These are phyloP conservation scores for Lasiosphaeria ovina DNA, from an alignment of 495 filamentous ascomycete genomes.

Conservation along the genomic window DNA sequence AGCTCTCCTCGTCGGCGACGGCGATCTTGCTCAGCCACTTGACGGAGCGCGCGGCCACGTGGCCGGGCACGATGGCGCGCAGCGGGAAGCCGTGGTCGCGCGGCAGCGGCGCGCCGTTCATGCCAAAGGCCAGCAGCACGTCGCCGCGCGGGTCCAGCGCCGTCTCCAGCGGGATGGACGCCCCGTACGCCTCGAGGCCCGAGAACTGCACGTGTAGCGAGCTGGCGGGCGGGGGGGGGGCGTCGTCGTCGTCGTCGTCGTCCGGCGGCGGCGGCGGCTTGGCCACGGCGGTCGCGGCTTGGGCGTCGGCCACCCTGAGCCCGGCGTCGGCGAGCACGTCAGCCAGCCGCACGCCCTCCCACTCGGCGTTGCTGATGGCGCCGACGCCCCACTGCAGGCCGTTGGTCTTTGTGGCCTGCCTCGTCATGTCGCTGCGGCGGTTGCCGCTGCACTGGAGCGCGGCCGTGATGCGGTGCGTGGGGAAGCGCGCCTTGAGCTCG, in stretches of 20 bases:
- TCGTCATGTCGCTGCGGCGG: constrained; percentile 59
- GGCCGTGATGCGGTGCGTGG: constrained; percentile 53
- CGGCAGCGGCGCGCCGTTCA: constrained; percentile 58
- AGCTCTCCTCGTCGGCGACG: constrained; percentile 55
- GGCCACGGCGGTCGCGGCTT: constrained; percentile 9
- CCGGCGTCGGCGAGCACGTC: constrained; percentile 59
- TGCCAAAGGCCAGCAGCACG: constrained; percentile 58
- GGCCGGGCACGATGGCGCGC: constrained; percentile 59
- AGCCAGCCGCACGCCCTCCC: constrained; percentile 57
- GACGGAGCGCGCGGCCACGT: constrained; percentile 60
- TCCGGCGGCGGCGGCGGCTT: background rate
- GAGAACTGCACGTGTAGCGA: constrained; percentile 56
- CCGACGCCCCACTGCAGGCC: constrained; percentile 61
- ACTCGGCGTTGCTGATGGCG: constrained; percentile 59
- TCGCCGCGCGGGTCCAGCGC: constrained; percentile 55
- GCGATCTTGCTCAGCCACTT: constrained; percentile 65
- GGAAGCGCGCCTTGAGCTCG: constrained; percentile 53
- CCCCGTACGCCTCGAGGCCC: constrained; percentile 59
- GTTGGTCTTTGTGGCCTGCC: constrained; percentile 49
- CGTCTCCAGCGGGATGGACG: constrained; percentile 56
- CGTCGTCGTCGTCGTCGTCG: constrained; percentile 2
- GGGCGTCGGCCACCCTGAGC: constrained; percentile 23
- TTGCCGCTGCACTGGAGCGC: constrained; percentile 63
- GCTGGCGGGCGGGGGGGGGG: constrained; percentile 21
- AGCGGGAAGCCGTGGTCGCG: constrained; percentile 61